Evolutionary conservation across 1,139 yeast genomes (phyloP).

Genomic region (Diutina mesorugosa): DNA sequence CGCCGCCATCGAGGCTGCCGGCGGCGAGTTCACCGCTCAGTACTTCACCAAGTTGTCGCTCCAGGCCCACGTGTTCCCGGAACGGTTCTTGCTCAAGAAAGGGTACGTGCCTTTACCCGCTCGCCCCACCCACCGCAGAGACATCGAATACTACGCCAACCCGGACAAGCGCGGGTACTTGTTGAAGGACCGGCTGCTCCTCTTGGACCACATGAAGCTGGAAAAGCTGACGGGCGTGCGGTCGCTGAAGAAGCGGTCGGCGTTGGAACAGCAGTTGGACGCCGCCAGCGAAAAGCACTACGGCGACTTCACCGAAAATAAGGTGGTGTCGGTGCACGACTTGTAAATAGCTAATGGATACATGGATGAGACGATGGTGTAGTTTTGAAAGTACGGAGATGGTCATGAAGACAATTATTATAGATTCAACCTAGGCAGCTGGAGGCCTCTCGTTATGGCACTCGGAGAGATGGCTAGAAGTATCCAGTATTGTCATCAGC

Average conservation of each 20-base stretch:
- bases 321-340: slow-evolving; percentile 1
- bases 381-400: too few species aligned
- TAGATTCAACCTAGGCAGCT: too few species aligned
- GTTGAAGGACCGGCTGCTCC: slow-evolving; percentile 23
- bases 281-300: slow-evolving; percentile 11
- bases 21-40: slow-evolving; percentile 62
- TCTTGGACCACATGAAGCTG: slow-evolving; percentile 24
- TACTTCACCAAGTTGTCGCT: slow-evolving; percentile 59
- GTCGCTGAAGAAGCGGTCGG: slow-evolving; percentile 11
- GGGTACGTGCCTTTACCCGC: slow-evolving; percentile 81
- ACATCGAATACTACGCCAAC: slow-evolving; percentile 65
- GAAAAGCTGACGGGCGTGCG: slow-evolving; percentile 5
- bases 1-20: slow-evolving; percentile 53
- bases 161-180: slow-evolving; percentile 69
- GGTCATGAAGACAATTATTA: too few species aligned
- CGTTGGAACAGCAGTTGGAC: slow-evolving; percentile 19
- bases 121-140: slow-evolving; percentile 74
- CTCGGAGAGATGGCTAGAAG: too few species aligned
- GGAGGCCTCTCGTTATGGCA: too few species aligned
- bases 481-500: too few species aligned
- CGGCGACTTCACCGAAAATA: not conserved
- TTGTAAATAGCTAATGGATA: slow-evolving; percentile 1
- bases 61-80: slow-evolving; percentile 68
- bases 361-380: not conserved
- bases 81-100: slow-evolving; percentile 48